Percentiles rank a stretch among this genome's conserved stretches.
phyloP scores from a whole-genome alignment of 257 asterid species.

The Ilex aquifolium region DNA sequence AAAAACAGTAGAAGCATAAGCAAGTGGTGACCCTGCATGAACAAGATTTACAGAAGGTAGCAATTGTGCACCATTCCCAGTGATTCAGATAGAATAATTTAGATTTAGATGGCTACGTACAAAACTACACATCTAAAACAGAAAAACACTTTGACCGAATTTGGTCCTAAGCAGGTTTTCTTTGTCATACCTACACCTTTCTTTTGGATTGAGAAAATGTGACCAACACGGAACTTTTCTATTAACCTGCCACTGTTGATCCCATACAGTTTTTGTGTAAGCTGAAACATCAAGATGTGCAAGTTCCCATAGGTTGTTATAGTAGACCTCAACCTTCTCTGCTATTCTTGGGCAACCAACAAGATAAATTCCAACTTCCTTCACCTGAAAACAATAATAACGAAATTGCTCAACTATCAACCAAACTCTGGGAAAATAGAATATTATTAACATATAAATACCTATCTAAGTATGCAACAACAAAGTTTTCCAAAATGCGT shows the following conservation, averaged over 20 bases:
- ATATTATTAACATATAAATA: too few relatives aligned
- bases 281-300: constrained; percentile 65
- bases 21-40: too few relatives aligned
- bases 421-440: neutral
- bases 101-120: too few relatives aligned
- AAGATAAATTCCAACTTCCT: constrained; percentile 79
- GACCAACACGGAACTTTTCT: constrained; percentile 91
- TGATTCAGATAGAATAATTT: neutral
- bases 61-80: neutral
- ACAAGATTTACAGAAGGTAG: neutral
- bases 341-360: constrained; percentile 63
- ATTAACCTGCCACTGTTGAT: constrained; percentile 66
- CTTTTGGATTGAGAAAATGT: constrained; percentile 42
- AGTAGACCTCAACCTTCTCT: constrained; percentile 46
- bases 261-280: constrained; percentile 43
- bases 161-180: neutral
- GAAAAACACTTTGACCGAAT: neutral
- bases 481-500: too few relatives aligned
- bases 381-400: constrained; percentile 42
- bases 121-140: neutral
- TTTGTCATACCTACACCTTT: constrained; percentile 59
- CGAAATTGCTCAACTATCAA: constrained; percentile 10
- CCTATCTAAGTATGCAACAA: too few relatives aligned
- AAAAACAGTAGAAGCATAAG: neutral
- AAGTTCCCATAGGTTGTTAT: constrained; percentile 68